Conservation (phyloP, 306 rosid species). For the Pterocarpus santalinus region DNA sequence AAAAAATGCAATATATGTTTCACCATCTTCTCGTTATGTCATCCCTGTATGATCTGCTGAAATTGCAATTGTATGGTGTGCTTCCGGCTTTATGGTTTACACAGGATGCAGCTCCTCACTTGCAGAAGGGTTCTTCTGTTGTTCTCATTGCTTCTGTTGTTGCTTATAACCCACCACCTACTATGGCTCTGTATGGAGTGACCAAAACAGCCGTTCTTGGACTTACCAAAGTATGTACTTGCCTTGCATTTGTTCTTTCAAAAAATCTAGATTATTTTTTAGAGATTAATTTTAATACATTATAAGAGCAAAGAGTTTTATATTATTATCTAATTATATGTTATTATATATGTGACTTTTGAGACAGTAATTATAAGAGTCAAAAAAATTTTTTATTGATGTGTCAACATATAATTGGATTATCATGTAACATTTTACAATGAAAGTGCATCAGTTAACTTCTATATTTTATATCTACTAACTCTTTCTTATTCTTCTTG, state of each 20-base stretch:
- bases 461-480: conserved; percentile 7
- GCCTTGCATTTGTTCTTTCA: neutral
- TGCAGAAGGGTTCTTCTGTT: conserved; percentile 77
- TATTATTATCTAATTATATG: too few relatives aligned
- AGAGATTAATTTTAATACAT: too few relatives aligned
- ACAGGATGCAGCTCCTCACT: conserved; percentile 78
- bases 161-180: conserved; percentile 69
- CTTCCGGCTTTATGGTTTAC: conserved; percentile 26
- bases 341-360: too few relatives aligned
- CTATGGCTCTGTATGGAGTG: conserved; percentile 90
- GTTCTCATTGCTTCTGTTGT: conserved; percentile 77
- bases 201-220: conserved; percentile 87
- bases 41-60: conserved; percentile 2
- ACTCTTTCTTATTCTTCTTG: conserved; percentile 19
- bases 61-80: neutral
- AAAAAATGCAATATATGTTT: conserved; percentile 19
- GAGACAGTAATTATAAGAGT: neutral
- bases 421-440: too few relatives aligned
- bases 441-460: neutral
- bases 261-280: neutral
- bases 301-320: too few relatives aligned
- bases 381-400: too few relatives aligned
- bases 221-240: conserved; percentile 69
- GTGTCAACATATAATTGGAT: too few relatives aligned
- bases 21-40: neutral